These are phyloP conservation scores for Phaeomoniella chlamydospora DNA, from an alignment of 2,329 filamentous ascomycete species.

Conservation along the genomic window DNA sequence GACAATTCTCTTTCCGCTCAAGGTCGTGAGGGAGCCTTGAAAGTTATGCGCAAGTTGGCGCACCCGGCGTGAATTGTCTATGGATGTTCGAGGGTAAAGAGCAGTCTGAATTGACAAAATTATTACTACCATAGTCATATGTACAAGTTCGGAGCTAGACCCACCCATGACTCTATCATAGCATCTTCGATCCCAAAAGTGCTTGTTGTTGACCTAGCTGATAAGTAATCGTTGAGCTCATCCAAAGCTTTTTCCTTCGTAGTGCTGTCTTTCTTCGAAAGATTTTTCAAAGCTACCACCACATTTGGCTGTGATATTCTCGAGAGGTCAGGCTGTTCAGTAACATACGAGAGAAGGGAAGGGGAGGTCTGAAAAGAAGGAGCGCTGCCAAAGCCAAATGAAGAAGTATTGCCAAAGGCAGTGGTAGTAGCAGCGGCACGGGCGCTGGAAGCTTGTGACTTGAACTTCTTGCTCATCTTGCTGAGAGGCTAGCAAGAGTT, in stretches of 20 bases:
- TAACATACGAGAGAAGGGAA: slow-evolving; percentile 69
- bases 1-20: slow-evolving; percentile 67
- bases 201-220: slow-evolving; percentile 35
- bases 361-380: slow-evolving; percentile 20
- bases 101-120: slow-evolving; percentile 46
- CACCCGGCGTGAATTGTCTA: slow-evolving; percentile 77
- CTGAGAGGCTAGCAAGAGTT: slow-evolving; percentile 11
- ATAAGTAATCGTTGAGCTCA: slow-evolving; percentile 57
- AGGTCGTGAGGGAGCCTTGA: slow-evolving; percentile 47
- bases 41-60: slow-evolving; percentile 72
- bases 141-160: slow-evolving; percentile 16
- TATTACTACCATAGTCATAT: slow-evolving; percentile 20
- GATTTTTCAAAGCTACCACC: slow-evolving; percentile 81
- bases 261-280: slow-evolving; percentile 81
- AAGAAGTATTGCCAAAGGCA: slow-evolving; percentile 25
- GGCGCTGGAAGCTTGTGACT: slow-evolving; percentile 49
- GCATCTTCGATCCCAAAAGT: slow-evolving; percentile 57
- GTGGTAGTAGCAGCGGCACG: slow-evolving; percentile 37
- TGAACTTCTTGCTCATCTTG: slow-evolving; percentile 48
- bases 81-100: slow-evolving; percentile 76
- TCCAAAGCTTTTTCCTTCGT: slow-evolving; percentile 87
- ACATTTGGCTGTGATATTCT: slow-evolving; percentile 65
- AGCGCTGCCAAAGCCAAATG: slow-evolving; percentile 27
- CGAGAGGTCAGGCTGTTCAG: slow-evolving; percentile 70
- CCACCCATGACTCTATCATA: slow-evolving; percentile 78